Evolutionary conservation across 2,329 filamentous ascomycete species (phyloP).

Genomic region (Colletotrichum viniferum): DNA sequence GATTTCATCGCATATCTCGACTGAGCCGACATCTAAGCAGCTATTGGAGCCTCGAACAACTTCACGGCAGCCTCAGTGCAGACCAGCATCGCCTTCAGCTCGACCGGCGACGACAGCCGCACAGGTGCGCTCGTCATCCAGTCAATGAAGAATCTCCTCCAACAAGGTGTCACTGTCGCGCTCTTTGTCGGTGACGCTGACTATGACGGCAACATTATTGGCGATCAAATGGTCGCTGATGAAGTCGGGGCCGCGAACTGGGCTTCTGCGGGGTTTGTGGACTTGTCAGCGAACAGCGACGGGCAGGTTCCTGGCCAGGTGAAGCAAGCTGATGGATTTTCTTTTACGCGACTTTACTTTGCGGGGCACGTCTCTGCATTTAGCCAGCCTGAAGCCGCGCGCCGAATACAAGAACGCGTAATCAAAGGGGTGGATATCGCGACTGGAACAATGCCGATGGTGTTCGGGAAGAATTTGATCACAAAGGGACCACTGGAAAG

Average conservation of each 20-base stretch:
- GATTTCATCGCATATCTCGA: constrained; percentile 3
- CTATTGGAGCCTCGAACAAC: constrained; percentile 5
- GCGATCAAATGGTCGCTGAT: not conserved
- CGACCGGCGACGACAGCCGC: constrained; percentile 9
- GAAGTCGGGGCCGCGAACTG: not conserved
- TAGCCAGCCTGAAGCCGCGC: constrained; percentile 1
- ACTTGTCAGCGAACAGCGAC: not conserved
- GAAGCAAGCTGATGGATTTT: constrained; percentile 6
- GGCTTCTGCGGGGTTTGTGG: not conserved
- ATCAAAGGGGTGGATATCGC: constrained; percentile 10
- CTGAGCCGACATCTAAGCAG: not conserved
- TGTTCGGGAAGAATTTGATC: not conserved
- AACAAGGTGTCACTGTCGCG: not conserved
- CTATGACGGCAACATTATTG: constrained; percentile 11
- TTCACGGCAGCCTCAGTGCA: not conserved
- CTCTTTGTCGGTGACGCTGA: constrained; percentile 4
- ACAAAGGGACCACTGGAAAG: not conserved
- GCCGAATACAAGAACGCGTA: not conserved
- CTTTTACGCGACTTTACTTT: not conserved
- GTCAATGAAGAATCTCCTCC: not conserved
- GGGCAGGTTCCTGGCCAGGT: constrained; percentile 7
- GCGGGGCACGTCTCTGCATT: constrained; percentile 1
- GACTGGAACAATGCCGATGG: not conserved
- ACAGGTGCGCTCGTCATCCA: not conserved
- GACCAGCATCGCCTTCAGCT: not conserved